Conservation (phyloP, 305 asterid species). For the Fraxinus sp. region DNA sequence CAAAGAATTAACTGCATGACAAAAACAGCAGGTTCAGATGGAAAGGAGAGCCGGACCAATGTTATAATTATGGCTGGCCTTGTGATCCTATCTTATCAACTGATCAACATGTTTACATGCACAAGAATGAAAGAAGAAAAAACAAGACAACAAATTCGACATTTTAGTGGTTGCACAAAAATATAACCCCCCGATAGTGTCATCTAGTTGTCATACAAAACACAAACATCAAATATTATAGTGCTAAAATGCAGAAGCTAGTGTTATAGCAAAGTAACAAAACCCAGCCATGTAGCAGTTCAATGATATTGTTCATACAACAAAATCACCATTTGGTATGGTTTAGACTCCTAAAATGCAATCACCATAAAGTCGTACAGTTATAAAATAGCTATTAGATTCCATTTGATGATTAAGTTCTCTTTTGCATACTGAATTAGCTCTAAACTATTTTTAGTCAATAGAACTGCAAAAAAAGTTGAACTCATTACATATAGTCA, state of each 20-base stretch:
- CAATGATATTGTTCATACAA: not conserved
- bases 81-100: not conserved
- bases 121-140: not conserved
- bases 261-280: not conserved
- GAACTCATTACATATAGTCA: not conserved
- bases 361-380: not conserved
- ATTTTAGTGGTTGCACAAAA: not conserved
- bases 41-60: not conserved
- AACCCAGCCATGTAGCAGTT: not conserved
- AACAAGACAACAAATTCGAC: not conserved
- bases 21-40: not conserved
- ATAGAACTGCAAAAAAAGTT: not conserved
- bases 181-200: not conserved
- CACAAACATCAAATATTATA: not conserved
- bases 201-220: not conserved
- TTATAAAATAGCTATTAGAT: not conserved
- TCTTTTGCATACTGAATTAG: not conserved
- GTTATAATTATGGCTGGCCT: not conserved
- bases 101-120: not conserved
- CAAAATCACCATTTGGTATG: not conserved
- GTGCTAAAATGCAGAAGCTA: not conserved
- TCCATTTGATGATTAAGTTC: not conserved
- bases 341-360: not conserved
- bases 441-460: not conserved
- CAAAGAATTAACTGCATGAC: not conserved